These are phyloP conservation scores for Cucurbita argyrosperma DNA, from an alignment of 306 rosid genomes.

Conservation along the genomic window DNA sequence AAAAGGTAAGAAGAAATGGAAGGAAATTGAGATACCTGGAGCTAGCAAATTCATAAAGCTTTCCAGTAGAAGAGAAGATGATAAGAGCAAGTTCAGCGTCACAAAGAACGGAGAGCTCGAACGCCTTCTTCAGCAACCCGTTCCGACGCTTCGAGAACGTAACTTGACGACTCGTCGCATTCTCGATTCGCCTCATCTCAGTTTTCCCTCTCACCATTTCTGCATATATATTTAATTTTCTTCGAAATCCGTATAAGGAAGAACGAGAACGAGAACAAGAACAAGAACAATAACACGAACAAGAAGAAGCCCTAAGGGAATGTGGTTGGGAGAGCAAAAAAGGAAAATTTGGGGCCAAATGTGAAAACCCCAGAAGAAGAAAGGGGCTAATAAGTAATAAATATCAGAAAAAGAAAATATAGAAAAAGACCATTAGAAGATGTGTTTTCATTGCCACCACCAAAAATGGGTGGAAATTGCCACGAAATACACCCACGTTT, in stretches of 20 bases:
- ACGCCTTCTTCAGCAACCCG: slow-evolving; percentile 80
- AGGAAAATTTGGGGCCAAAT: not conserved
- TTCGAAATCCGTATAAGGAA: not conserved
- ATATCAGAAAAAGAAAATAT: not conserved
- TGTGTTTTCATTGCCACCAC: not conserved
- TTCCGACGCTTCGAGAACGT: slow-evolving; percentile 75
- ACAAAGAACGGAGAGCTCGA: slow-evolving; percentile 75
- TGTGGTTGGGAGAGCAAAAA: not conserved
- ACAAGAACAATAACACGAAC: too few relatives aligned
- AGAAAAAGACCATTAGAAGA: not conserved
- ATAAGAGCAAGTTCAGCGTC: slow-evolving; percentile 46
- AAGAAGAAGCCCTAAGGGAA: not conserved
- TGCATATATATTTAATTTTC: too few relatives aligned
- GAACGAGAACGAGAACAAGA: not conserved
- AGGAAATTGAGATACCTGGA: slow-evolving; percentile 14
- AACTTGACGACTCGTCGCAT: slow-evolving; percentile 82
- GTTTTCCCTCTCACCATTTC: slow-evolving; percentile 89
- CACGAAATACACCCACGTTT: not conserved
- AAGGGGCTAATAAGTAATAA: not conserved
- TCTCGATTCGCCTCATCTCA: slow-evolving; percentile 70
- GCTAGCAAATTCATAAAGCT: slow-evolving; percentile 42
- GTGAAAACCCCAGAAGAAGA: not conserved
- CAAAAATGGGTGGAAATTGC: not conserved
- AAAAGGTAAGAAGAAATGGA: too few relatives aligned
- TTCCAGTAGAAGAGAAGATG: slow-evolving; percentile 36